Conservation (phyloP, 306 rosid genomes). For the Dryas octopetala region DNA sequence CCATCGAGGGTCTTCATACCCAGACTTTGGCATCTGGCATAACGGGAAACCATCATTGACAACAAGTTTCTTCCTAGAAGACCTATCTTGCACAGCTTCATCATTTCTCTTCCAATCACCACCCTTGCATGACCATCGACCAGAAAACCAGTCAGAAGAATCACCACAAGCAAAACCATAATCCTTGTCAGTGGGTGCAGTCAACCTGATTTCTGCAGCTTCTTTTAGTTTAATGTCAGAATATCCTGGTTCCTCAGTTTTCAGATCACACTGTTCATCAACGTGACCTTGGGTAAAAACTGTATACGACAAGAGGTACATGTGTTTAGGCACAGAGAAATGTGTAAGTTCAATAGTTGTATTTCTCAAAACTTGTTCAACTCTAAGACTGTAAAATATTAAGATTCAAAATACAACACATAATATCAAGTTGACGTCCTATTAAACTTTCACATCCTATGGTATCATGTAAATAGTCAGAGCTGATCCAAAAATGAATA, state of each 20-base stretch:
- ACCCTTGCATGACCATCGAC: conserved; percentile 95
- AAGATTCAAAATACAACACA: neutral
- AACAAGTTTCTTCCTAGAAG: conserved; percentile 75
- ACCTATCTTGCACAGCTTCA: conserved; percentile 67
- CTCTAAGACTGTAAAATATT: neutral
- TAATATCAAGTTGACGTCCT: neutral
- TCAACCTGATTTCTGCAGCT: conserved; percentile 38
- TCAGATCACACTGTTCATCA: conserved; percentile 42
- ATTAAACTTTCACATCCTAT: conserved; percentile 2
- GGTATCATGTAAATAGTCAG: too few relatives aligned
- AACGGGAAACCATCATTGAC: conserved; percentile 79
- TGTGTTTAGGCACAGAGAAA: neutral
- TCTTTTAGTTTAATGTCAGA: conserved; percentile 42
- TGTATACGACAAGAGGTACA: conserved; percentile 34
- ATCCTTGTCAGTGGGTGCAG: conserved; percentile 54
- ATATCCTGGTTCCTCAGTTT: conserved; percentile 42
- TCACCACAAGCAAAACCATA: conserved; percentile 41
- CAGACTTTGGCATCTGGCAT: conserved; percentile 86
- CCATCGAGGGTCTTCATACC: conserved; percentile 97
- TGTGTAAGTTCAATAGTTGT: neutral
- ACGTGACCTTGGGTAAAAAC: conserved; percentile 49
- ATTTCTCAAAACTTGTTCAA: neutral
- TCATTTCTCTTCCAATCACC: conserved; percentile 99
- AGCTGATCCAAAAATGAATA: neutral
- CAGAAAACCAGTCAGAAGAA: conserved; percentile 73